Evolutionary conservation across 306 rosid species (phyloP).

Genomic region (Vigna unguiculata): DNA sequence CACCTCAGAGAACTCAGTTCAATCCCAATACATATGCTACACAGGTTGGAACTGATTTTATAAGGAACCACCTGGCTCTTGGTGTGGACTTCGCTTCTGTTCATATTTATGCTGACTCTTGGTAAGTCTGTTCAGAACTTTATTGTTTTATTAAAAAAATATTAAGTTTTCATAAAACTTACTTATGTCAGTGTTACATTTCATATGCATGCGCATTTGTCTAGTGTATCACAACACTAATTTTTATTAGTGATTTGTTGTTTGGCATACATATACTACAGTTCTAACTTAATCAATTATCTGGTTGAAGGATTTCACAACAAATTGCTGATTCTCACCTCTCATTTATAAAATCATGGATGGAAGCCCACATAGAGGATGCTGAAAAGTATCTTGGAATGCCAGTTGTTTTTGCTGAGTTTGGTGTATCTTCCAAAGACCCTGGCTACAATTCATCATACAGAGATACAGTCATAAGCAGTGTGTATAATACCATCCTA

Average conservation of each 20-base stretch:
- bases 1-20: conserved; percentile 75
- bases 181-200: background rate
- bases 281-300: conserved; percentile 38
- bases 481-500: conserved; percentile 62
- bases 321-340: conserved; percentile 72
- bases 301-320: conserved; percentile 57
- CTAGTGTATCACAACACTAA: background rate
- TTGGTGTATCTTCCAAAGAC: conserved; percentile 85
- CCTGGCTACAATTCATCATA: conserved; percentile 78
- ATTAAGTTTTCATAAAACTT: background rate
- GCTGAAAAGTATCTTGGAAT: conserved; percentile 81
- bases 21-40: conserved; percentile 94
- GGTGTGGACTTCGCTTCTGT: conserved; percentile 95
- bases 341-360: conserved; percentile 83
- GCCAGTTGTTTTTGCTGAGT: conserved; percentile 88
- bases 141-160: background rate
- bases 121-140: conserved; percentile 53
- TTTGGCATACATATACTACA: background rate
- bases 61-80: conserved; percentile 84
- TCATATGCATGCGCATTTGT: conserved; percentile 23
- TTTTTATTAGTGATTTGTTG: background rate
- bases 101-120: conserved; percentile 92
- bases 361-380: conserved; percentile 91
- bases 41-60: conserved; percentile 91
- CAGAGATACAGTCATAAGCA: conserved; percentile 62